Evolutionary conservation across 768 basidiomycete genomes (phyloP), one percentile per base, ranked within the genome.

Genomic region (Xerocomus spinulosus): DNA sequence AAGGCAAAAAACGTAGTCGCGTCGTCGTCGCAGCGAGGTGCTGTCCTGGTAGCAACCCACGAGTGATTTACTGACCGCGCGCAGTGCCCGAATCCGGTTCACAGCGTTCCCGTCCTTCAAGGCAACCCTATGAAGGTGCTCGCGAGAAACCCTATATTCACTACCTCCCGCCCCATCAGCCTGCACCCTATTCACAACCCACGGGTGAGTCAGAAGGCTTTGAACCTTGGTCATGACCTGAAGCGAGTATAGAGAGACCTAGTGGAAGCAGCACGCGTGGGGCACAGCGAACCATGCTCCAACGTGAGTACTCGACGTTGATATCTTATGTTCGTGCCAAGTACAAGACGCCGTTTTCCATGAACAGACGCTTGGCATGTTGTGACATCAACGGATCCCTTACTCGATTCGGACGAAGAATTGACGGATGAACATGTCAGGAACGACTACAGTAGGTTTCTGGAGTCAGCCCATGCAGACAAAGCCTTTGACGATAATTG

Each of bases 321-420:
- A 21, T 12, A 14, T 36, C 21, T 20, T 29, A 14, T 23, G 39
- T 49, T 23, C 0, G 32, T 20, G 37, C 50, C 18, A 0, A 32
- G 25, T 40, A 28, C 38, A 28, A 25, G 50, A 13, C 1, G 20
- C n/a, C 17, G 23, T 29, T 18, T 42, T 45, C 26, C 18, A 24
- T 40, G 38, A 35, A 26, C 68, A 90, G 87, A 89, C 49, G 85
- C 87, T 7, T 89, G 85, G 85, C 80, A 83, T 56, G 68, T 79
- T 26, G 74, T 81, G 24, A 74, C 73, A 32, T 78, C 75, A 23
- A 73, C 74, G 29, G 85, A 89, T 59, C 83, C 86, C 14, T 69
- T 88, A 14, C 70, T 68, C 12, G 85, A 87, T 67, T 87, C 87
- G 12, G 87, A 89, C 54, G 83, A 84, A 32, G 87, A 90, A 57